Conservation (phyloP, 306 rosid genomes). For the Prosopis cineraria region DNA sequence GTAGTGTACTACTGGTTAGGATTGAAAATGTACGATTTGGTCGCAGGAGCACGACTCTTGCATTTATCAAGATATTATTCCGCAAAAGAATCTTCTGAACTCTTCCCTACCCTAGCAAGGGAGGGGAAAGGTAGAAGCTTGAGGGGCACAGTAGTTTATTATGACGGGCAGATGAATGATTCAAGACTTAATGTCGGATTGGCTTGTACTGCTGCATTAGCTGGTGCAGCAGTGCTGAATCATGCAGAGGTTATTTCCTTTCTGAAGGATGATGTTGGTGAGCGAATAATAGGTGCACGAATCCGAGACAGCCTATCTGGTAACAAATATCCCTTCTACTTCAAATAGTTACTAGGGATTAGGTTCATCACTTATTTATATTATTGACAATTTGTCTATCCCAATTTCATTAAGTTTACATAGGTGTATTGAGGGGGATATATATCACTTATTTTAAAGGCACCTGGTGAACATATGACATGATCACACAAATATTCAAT, state of each 20-base stretch:
- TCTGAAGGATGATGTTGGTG: constrained; percentile 73
- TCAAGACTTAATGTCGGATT: constrained; percentile 90
- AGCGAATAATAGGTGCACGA: constrained; percentile 80
- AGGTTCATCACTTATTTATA: neutral
- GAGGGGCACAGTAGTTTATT: constrained; percentile 96
- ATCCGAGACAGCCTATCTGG: constrained; percentile 87
- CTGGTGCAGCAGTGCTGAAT: constrained; percentile 98
- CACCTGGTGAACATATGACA: neutral
- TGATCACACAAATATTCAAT: neutral
- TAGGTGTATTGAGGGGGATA: neutral
- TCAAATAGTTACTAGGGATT: neutral
- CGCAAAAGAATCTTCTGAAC: constrained; percentile 79
- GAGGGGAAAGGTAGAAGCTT: constrained; percentile 65
- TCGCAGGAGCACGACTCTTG: constrained; percentile 78
- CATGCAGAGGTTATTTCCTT: constrained; percentile 88
- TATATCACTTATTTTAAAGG: constrained; percentile 1
- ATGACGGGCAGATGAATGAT: constrained; percentile 99
- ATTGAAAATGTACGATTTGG: constrained; percentile 95
- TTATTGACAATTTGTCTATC: neutral
- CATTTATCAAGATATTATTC: constrained; percentile 96
- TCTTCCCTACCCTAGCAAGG: constrained; percentile 89
- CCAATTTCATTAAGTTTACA: neutral
- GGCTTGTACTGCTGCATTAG: constrained; percentile 92
- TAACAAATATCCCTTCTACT: constrained; percentile 35
- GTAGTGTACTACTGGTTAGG: constrained; percentile 90